Percentiles rank a stretch among this genome's conserved stretches.
Conservation (phyloP, 176 grass and related monocot genomes). For the Oryza coarctata region DNA sequence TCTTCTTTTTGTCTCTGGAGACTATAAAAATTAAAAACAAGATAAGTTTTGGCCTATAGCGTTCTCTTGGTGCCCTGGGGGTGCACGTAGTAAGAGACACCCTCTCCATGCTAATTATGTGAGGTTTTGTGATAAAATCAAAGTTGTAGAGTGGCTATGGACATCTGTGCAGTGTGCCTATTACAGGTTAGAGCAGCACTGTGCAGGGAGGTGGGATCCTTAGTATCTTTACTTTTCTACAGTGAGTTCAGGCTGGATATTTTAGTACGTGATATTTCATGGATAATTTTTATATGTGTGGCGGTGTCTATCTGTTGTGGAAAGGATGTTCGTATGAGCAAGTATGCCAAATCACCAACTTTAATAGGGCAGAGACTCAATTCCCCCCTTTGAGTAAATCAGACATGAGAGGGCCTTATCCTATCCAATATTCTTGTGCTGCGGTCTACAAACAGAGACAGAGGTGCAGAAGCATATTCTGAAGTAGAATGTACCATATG, state of each 20-base stretch:
- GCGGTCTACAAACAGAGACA: conserved; percentile 32
- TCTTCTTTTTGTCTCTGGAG: too few relatives aligned
- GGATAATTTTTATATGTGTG: neutral
- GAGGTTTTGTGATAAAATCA: neutral
- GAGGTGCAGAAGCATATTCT: conserved; percentile 39
- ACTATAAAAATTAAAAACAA: neutral
- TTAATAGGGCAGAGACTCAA: neutral
- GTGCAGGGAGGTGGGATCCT: neutral
- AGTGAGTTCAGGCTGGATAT: neutral
- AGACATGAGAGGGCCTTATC: conserved; percentile 1
- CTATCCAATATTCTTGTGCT: conserved; percentile 29
- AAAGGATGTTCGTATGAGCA: conserved; percentile 24
- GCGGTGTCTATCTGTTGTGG: neutral
- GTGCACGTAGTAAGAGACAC: neutral
- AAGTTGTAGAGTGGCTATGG: neutral
- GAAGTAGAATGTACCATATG: conserved; percentile 26
- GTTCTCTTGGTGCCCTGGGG: neutral
- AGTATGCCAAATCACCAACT: conserved; percentile 8
- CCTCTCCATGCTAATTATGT: neutral
- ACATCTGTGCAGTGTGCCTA: neutral
- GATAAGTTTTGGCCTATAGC: neutral
- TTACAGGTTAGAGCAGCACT: neutral
- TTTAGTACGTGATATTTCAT: conserved; percentile 4
- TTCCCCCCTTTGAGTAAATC: neutral
- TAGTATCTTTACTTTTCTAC: conserved; percentile 14